Conservation (phyloP, 1,139 yeast genomes). For the Blastobotrys raffinosifermentans region DNA sequence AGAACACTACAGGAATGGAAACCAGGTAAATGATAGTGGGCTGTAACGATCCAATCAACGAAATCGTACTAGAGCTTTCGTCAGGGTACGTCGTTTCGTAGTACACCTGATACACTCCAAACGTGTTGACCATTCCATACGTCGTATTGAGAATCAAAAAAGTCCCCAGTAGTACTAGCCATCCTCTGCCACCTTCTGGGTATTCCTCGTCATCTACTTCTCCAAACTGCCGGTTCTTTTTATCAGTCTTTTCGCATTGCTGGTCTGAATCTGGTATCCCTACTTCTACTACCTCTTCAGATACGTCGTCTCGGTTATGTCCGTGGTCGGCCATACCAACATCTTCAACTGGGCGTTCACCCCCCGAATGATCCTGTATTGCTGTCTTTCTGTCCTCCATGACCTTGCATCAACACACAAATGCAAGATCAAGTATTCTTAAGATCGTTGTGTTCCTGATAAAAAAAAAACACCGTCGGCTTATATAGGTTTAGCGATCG, state of each 20-base stretch:
- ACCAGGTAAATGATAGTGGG: constrained; percentile 42
- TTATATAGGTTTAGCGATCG: no score
- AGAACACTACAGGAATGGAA: constrained; percentile 43
- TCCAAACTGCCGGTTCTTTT: constrained; percentile 9
- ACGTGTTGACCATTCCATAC: constrained; percentile 47
- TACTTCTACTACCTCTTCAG: neutral
- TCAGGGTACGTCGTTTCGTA: constrained; percentile 43
- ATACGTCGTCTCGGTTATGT: neutral
- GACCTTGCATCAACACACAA: no score
- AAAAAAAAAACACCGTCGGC: no score
- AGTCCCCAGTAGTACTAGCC: constrained; percentile 28
- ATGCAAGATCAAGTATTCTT: no score
- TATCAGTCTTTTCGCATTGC: neutral
- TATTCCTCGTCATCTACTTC: constrained; percentile 23
- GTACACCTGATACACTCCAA: constrained; percentile 56
- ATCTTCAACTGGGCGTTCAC: no score
- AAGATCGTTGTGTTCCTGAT: no score
- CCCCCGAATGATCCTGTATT: no score
- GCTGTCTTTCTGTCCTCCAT: no score
- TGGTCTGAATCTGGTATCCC: neutral
- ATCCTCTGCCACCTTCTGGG: constrained; percentile 28
- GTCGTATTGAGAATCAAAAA: constrained; percentile 24
- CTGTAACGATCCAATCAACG: constrained; percentile 50
- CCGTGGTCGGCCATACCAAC: no score
- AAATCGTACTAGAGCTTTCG: constrained; percentile 37